These are phyloP conservation scores for Aureobasidium sp. DNA, from an alignment of 2,329 filamentous ascomycete species.

Conservation along the genomic window DNA sequence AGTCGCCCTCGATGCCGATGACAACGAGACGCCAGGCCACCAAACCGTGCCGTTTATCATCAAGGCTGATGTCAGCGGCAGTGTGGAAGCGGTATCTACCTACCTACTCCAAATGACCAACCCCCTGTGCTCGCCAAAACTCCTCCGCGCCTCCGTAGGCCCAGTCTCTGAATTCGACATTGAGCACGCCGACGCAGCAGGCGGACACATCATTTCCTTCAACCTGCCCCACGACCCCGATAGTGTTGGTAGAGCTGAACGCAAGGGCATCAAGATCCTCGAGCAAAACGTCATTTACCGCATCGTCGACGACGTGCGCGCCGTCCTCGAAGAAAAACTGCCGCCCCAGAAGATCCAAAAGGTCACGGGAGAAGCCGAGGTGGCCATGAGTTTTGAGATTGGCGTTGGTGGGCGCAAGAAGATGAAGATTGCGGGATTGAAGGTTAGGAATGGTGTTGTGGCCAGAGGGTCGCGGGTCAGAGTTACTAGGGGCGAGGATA, in stretches of 20 bases:
- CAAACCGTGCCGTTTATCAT: constrained; percentile 71
- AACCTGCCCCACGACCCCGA: constrained; percentile 63
- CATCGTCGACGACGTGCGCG: constrained; percentile 65
- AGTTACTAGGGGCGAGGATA: constrained; percentile 61
- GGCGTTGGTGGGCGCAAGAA: constrained; percentile 64
- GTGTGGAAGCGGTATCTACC: constrained; percentile 80
- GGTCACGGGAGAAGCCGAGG: constrained; percentile 81
- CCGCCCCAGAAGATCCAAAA: constrained; percentile 58
- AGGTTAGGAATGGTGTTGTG: constrained; percentile 73
- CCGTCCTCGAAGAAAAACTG: constrained; percentile 61
- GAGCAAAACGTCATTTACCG: constrained; percentile 85
- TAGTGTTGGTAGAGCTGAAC: constrained; percentile 61
- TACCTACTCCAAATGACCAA: constrained; percentile 73
- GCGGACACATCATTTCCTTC: constrained; percentile 77
- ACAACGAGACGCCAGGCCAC: constrained; percentile 41
- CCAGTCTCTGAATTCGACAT: constrained; percentile 79
- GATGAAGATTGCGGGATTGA: constrained; percentile 78
- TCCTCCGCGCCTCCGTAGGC: constrained; percentile 74
- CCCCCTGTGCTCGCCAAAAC: constrained; percentile 69
- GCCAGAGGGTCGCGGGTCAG: constrained; percentile 57
- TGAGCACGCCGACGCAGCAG: constrained; percentile 73
- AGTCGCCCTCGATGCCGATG: constrained; percentile 30
- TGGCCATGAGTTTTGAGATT: constrained; percentile 77
- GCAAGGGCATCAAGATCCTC: constrained; percentile 66
- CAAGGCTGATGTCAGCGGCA: constrained; percentile 89